phyloP scores from a whole-genome alignment of 225 moss, liverwort and hornwort genomes.

The Lunularia cruciata region DNA sequence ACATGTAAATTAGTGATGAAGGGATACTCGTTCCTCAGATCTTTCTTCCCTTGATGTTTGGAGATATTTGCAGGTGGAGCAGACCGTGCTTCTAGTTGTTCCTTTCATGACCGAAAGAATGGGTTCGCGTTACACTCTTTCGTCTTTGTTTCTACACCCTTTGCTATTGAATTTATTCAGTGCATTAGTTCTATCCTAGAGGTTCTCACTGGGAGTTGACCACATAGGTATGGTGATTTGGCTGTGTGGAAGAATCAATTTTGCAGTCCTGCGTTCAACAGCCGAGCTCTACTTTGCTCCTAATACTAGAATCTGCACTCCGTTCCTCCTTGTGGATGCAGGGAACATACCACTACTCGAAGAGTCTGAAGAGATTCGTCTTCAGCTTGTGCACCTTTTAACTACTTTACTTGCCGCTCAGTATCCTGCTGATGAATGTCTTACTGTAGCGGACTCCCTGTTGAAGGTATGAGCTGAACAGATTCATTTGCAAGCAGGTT shows the following conservation, averaged over 20 bases:
- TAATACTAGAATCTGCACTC: too few species aligned
- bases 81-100: conserved; percentile 49
- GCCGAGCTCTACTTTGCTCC: too few species aligned
- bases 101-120: conserved; percentile 65
- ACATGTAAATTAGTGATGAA: not conserved
- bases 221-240: too few species aligned
- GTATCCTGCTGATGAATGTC: conserved; percentile 45
- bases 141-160: not conserved
- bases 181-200: not conserved
- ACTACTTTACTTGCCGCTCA: conserved; percentile 49
- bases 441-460: conserved; percentile 50
- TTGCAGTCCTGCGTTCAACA: too few species aligned
- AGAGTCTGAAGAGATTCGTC: conserved; percentile 78
- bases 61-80: conserved; percentile 57
- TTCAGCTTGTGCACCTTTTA: conserved; percentile 68
- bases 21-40: not conserved
- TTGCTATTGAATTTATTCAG: not conserved
- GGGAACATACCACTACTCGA: conserved; percentile 70
- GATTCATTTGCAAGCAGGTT: too few species aligned
- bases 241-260: too few species aligned
- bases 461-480: conserved; percentile 57
- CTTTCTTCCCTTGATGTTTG: not conserved
- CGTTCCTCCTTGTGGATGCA: conserved; percentile 34
- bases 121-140: conserved; percentile 38
- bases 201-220: too few species aligned